A percentile compares a stretch with the other conserved stretches of the same genome.
These are phyloP conservation scores for Ormosia emarginata DNA, from an alignment of 306 rosid genomes.

Conservation along the genomic window DNA sequence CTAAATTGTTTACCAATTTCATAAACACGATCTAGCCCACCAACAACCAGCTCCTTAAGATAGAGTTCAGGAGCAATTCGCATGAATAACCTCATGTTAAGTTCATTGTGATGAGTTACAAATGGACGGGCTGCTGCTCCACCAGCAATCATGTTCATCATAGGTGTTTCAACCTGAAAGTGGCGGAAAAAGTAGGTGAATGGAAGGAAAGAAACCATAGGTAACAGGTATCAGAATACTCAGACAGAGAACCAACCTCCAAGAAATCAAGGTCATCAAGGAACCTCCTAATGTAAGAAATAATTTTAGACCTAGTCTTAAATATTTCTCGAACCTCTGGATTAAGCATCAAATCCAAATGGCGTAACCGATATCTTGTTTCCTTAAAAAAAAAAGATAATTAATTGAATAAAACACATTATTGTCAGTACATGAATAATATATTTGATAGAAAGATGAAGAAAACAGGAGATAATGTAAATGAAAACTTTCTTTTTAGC, in stretches of 20 bases:
- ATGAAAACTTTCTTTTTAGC: neutral
- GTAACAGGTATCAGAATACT: neutral
- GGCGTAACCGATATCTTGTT: conserved; percentile 86
- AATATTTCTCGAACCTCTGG: conserved; percentile 81
- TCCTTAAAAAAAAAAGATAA: conserved; percentile 44
- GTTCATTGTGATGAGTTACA: conserved; percentile 88
- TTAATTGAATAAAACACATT: neutral
- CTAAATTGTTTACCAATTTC: conserved; percentile 98
- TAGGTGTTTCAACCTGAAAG: conserved; percentile 93
- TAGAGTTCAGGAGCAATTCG: conserved; percentile 94
- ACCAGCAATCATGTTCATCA: conserved; percentile 98
- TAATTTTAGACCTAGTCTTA: conserved; percentile 67
- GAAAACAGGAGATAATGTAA: neutral
- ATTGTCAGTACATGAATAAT: neutral
- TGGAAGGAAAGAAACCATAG: neutral
- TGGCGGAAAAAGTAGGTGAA: conserved; percentile 14
- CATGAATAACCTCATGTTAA: conserved; percentile 82
- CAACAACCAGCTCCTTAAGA: conserved; percentile 90
- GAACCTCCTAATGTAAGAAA: conserved; percentile 62
- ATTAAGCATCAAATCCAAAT: conserved; percentile 87
- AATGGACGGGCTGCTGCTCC: conserved; percentile 98
- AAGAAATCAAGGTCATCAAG: conserved; percentile 79
- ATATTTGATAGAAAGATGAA: neutral
- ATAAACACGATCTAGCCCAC: conserved; percentile 96
- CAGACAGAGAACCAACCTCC: conserved; percentile 64